Conservation (phyloP, 2,329 filamentous ascomycete genomes). For the Chalara sp. region DNA sequence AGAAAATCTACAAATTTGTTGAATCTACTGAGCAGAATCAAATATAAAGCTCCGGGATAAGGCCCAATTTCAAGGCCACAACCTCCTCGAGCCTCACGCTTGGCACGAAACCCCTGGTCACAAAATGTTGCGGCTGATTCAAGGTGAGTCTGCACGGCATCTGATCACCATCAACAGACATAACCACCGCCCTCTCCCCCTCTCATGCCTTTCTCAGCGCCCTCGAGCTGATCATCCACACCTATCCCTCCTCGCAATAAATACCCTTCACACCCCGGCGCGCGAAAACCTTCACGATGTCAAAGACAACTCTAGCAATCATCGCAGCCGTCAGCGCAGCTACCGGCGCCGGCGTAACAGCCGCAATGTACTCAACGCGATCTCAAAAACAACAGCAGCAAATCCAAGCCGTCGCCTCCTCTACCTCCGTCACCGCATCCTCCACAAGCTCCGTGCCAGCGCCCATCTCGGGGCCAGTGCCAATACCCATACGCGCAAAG, state of each 20-base stretch:
- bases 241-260: neutral
- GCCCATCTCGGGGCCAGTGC: slow-evolving; percentile 22
- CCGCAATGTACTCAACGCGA: slow-evolving; percentile 57
- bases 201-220: no score
- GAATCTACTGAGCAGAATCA: no score
- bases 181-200: no score
- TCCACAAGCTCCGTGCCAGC: slow-evolving; percentile 20
- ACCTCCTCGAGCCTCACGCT: no score
- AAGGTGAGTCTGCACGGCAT: no score
- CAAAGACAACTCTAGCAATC: slow-evolving; percentile 68
- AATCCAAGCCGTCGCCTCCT: slow-evolving; percentile 23
- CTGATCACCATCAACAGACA: no score
- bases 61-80: no score
- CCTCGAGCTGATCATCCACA: no score
- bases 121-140: no score
- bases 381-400: slow-evolving; percentile 35
- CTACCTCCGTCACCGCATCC: slow-evolving; percentile 16
- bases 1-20: no score
- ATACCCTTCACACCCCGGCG: neutral
- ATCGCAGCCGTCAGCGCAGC: slow-evolving; percentile 72
- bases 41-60: no score
- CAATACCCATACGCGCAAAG: slow-evolving; percentile 12
- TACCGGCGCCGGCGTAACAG: slow-evolving; percentile 67
- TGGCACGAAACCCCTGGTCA: no score
- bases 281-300: slow-evolving; percentile 48